Percentiles rank a stretch among this genome's conserved stretches.
Conservation (phyloP, 352 stramenopile species). For the Phytophthora melonis region DNA sequence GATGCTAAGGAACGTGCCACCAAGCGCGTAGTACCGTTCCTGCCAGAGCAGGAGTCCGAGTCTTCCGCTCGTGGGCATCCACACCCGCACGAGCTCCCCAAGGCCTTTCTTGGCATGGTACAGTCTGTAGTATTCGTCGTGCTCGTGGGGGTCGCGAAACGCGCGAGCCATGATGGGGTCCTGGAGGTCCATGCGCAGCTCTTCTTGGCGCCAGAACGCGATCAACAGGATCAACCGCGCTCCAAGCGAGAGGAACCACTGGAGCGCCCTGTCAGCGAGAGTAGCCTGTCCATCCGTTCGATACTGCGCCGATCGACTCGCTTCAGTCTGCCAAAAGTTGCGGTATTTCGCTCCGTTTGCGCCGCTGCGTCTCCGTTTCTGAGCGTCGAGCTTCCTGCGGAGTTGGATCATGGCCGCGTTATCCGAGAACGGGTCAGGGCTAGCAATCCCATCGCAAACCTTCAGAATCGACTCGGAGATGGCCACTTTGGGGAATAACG, state of each 20-base stretch:
- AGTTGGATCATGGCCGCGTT: constrained; percentile 27
- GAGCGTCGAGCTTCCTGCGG: constrained; percentile 14
- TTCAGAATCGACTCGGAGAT: constrained; percentile 19
- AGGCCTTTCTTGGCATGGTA: constrained; percentile 55
- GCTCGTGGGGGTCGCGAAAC: constrained; percentile 40
- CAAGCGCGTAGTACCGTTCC: constrained; percentile 46
- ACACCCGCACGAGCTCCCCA: constrained; percentile 57
- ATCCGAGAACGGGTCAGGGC: constrained; percentile 25
- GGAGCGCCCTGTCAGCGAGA: constrained; percentile 1
- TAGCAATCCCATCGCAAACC: constrained; percentile 32
- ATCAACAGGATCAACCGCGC: constrained; percentile 42
- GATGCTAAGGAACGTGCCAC: constrained; percentile 37
- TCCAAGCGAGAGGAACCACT: background rate
- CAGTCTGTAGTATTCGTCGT: constrained; percentile 53
- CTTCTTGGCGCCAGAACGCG: constrained; percentile 68
- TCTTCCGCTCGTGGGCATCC: constrained; percentile 71
- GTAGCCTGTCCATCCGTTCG: constrained; percentile 1
- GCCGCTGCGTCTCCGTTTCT: background rate
- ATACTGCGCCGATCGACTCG: constrained; percentile 19
- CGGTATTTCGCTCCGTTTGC: background rate
- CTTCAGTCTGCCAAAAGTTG: constrained; percentile 1
- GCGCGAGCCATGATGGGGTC: constrained; percentile 46
- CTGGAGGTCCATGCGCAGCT: constrained; percentile 54
- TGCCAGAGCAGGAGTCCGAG: constrained; percentile 63
- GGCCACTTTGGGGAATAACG: constrained; percentile 11